Evolutionary conservation across 106 monocot genomes (phyloP).

Genomic region (Dioscorea alata): DNA sequence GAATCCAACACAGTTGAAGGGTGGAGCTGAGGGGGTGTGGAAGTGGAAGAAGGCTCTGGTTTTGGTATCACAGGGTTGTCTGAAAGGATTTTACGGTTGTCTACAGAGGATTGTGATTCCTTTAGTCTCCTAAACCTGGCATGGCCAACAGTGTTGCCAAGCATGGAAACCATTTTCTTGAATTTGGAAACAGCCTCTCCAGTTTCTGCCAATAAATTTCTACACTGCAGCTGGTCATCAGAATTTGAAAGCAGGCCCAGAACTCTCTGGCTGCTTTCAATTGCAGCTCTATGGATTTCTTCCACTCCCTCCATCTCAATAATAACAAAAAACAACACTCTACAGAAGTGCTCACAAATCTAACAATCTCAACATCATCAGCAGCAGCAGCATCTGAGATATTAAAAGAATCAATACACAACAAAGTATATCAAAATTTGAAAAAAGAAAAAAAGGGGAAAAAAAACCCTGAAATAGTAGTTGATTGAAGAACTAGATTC

Average conservation of each 20-base stretch:
- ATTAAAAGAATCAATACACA: not conserved
- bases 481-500: not conserved
- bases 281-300: constrained; percentile 63
- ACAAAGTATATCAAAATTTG: too few relatives aligned
- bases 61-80: constrained; percentile 20
- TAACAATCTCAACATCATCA: constrained; percentile 11
- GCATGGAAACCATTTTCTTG: constrained; percentile 55
- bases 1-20: constrained; percentile 13
- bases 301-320: constrained; percentile 78
- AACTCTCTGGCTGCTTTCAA: constrained; percentile 67
- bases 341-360: constrained; percentile 8
- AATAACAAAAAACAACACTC: not conserved
- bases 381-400: constrained; percentile 18
- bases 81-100: constrained; percentile 31
- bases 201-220: constrained; percentile 37
- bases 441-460: constrained; percentile 3
- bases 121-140: constrained; percentile 54
- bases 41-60: not conserved
- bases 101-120: constrained; percentile 14
- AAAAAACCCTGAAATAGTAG: not conserved
- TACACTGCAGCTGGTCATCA: constrained; percentile 39
- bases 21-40: constrained; percentile 27
- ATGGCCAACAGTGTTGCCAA: constrained; percentile 53
- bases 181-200: constrained; percentile 64
- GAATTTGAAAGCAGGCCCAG: constrained; percentile 53